These are phyloP conservation scores for Tylopilus sp. DNA, from an alignment of 768 basidiomycete species.

Conservation along the genomic window DNA sequence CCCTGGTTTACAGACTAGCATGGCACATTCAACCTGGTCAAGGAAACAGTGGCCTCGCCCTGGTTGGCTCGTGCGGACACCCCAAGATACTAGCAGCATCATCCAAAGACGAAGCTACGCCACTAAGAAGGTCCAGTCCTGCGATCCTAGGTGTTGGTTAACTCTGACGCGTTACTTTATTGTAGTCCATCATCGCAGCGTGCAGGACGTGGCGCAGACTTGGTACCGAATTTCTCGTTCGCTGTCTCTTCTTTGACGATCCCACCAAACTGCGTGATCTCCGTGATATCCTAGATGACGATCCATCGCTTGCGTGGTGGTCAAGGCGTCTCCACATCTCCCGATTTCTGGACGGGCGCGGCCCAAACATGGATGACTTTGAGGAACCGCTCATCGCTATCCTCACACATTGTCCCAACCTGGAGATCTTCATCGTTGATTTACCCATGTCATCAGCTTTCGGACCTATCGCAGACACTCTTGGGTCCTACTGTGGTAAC, in stretches of 20 bases:
- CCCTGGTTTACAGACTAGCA: slow-evolving; percentile 54
- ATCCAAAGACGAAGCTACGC: slow-evolving; percentile 59
- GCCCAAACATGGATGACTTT: slow-evolving; percentile 44
- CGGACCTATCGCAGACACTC: slow-evolving; percentile 59
- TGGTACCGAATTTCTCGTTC: slow-evolving; percentile 64
- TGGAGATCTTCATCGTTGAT: slow-evolving; percentile 69
- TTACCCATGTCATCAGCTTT: slow-evolving; percentile 60
- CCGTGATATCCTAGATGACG: slow-evolving; percentile 48
- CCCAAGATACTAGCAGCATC: slow-evolving; percentile 54
- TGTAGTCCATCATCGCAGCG: slow-evolving; percentile 63
- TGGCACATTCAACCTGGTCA: slow-evolving; percentile 67
- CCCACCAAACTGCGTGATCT: slow-evolving; percentile 53
- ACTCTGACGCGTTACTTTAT: neutral
- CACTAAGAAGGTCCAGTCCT: slow-evolving; percentile 55
- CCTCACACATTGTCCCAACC: slow-evolving; percentile 64
- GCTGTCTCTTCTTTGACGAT: slow-evolving; percentile 64
- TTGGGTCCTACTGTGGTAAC: slow-evolving; percentile 48
- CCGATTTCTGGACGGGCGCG: slow-evolving; percentile 42
- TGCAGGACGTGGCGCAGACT: slow-evolving; percentile 61
- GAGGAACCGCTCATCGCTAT: slow-evolving; percentile 55
- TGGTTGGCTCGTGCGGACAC: slow-evolving; percentile 57
- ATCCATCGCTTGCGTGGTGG: slow-evolving; percentile 64
- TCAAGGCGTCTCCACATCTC: slow-evolving; percentile 68
- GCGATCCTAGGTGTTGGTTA: neutral
- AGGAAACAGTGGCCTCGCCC: slow-evolving; percentile 33